Percentiles rank a stretch among this genome's conserved stretches.
Evolutionary conservation across 768 basidiomycete species (phyloP).

Genomic region (Hygrophorus pudorinus): DNA sequence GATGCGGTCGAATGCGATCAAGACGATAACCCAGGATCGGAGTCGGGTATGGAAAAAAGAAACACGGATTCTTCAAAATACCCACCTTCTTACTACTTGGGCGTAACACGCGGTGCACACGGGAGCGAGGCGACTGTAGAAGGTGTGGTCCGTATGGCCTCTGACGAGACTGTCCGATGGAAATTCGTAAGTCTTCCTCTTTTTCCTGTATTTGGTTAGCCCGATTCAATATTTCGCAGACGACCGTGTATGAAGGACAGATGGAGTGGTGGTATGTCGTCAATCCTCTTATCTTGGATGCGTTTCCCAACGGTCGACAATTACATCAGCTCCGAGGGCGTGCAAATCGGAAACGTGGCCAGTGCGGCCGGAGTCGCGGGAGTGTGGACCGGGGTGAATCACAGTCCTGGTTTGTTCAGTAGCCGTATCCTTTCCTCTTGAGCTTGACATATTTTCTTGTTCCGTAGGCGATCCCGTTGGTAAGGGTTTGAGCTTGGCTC

Average conservation of each 20-base stretch:
- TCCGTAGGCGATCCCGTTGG: conserved; percentile 55
- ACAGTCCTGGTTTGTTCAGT: conserved; percentile 36
- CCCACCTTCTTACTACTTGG: conserved; percentile 38
- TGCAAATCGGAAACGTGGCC: conserved; percentile 55
- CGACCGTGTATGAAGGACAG: conserved; percentile 39
- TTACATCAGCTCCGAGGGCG: conserved; percentile 46
- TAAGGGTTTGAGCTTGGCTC: conserved; percentile 18
- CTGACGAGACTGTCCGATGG: conserved; percentile 40
- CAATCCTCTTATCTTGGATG: not conserved
- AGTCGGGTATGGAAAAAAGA: not conserved
- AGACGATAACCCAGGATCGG: not conserved
- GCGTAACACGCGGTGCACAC: conserved; percentile 32
- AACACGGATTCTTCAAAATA: conserved; percentile 15
- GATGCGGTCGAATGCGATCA: no score
- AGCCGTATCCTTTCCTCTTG: not conserved
- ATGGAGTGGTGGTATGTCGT: conserved; percentile 49
- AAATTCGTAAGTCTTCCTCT: conserved; percentile 39
- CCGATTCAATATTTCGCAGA: conserved; percentile 22
- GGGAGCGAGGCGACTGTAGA: conserved; percentile 35
- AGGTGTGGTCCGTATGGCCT: conserved; percentile 40
- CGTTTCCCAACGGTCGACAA: not conserved
- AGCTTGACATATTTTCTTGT: conserved; percentile 1
- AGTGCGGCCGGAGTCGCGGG: conserved; percentile 62
- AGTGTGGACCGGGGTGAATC: conserved; percentile 54
- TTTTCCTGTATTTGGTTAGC: conserved; percentile 1